Conservation (phyloP, 2,329 filamentous ascomycete genomes). For the Penicillium corylophilum region DNA sequence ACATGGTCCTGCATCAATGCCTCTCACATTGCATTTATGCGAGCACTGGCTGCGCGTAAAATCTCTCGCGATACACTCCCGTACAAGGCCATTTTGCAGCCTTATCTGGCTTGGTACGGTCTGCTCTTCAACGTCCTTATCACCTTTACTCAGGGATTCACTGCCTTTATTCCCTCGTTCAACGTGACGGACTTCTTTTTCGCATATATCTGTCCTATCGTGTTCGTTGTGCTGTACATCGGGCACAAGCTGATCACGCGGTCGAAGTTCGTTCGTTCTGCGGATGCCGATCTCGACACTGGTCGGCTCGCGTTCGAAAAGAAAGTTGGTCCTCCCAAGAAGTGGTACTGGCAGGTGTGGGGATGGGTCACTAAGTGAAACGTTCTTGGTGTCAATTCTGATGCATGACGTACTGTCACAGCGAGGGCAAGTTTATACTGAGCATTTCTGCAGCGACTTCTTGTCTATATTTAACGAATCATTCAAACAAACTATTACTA, state of each 20-base stretch:
- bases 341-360: conserved; percentile 29
- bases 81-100: conserved; percentile 62
- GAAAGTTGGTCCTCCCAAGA: conserved; percentile 27
- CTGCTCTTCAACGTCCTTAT: conserved; percentile 65
- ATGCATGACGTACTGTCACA: not conserved
- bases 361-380: conserved; percentile 21
- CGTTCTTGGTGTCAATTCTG: not conserved
- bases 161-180: conserved; percentile 62
- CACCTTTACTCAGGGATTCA: conserved; percentile 67
- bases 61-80: conserved; percentile 59
- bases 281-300: conserved; percentile 46
- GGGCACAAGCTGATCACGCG: conserved; percentile 56
- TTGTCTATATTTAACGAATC: not conserved
- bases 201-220: conserved; percentile 63
- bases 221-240: conserved; percentile 59
- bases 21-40: conserved; percentile 65
- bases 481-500: not conserved
- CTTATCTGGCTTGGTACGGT: conserved; percentile 64
- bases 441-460: not conserved
- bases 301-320: conserved; percentile 38
- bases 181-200: conserved; percentile 61
- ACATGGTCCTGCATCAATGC: conserved; percentile 41
- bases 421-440: not conserved
- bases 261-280: conserved; percentile 34
- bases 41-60: conserved; percentile 54